Conservation (phyloP, 257 asterid genomes). For the Datura wrightii region DNA sequence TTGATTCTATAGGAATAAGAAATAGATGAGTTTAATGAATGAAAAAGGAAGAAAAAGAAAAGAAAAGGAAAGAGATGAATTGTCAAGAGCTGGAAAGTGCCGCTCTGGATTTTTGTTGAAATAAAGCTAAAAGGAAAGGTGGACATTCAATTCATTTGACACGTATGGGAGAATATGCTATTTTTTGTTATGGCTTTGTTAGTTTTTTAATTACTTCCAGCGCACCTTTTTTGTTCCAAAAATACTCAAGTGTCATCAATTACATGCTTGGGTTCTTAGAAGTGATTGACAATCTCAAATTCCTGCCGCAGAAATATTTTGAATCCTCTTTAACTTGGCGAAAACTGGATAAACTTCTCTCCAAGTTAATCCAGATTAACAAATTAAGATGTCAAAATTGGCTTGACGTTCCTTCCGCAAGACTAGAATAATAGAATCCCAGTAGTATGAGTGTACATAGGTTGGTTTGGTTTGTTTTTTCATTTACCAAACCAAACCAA, state of each 20-base stretch:
- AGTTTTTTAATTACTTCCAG: neutral
- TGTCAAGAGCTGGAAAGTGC: neutral
- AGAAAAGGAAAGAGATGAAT: neutral
- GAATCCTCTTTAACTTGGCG: neutral
- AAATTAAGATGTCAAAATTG: neutral
- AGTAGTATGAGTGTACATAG: neutral
- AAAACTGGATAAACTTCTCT: constrained; percentile 23
- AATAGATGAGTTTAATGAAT: neutral
- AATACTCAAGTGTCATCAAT: neutral
- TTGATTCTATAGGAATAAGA: constrained; percentile 16
- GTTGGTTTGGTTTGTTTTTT: neutral
- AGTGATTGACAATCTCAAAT: constrained; percentile 20
- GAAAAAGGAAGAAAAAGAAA: neutral
- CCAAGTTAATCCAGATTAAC: neutral
- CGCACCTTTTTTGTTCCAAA: neutral
- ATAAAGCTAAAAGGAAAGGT: neutral
- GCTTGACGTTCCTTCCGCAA: neutral
- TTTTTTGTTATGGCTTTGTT: neutral
- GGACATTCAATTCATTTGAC: constrained; percentile 6
- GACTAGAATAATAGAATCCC: constrained; percentile 4
- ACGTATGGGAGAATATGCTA: neutral
- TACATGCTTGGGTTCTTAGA: constrained; percentile 12
- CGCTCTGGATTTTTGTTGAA: neutral
- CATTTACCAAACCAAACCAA: no score
- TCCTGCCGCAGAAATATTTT: neutral